Percentiles rank a stretch among this genome's conserved stretches.
phyloP scores from a whole-genome alignment of 108 stramenopile species.

The Cyclotella kingstonii region DNA sequence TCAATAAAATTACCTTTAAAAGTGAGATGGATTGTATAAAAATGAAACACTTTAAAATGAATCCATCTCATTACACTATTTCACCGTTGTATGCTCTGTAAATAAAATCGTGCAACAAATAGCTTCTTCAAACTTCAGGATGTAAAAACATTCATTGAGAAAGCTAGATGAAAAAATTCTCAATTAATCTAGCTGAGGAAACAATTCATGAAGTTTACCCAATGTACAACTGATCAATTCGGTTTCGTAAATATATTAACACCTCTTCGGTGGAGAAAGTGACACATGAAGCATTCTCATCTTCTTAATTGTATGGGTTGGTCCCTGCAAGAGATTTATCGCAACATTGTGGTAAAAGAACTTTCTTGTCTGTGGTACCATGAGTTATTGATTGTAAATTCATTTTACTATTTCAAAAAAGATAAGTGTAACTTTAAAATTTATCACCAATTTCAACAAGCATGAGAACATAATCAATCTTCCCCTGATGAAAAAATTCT shows the following conservation, averaged over 20 bases:
- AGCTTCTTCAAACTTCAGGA: constrained; percentile 20
- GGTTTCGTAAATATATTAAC: constrained; percentile 84
- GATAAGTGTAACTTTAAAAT: constrained; percentile 63
- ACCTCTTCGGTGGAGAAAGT: constrained; percentile 65
- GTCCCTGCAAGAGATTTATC: constrained; percentile 82
- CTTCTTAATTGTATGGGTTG: constrained; percentile 69
- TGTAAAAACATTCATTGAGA: constrained; percentile 24
- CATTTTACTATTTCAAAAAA: constrained; percentile 48
- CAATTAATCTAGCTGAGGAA: constrained; percentile 79
- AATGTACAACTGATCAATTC: constrained; percentile 66
- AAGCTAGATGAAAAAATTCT: constrained; percentile 45
- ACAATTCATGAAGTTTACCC: constrained; percentile 73
- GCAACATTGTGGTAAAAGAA: constrained; percentile 57
- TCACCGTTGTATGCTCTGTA: too few species aligned
- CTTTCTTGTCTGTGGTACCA: background rate
- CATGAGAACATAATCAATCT: constrained; percentile 85
- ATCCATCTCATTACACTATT: too few species aligned
- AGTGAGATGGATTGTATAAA: too few species aligned
- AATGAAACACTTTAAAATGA: too few species aligned
- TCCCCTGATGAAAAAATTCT: constrained; percentile 71
- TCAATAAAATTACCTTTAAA: too few species aligned
- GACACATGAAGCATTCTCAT: constrained; percentile 63
- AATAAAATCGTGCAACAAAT: constrained; percentile 23
- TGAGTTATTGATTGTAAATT: too few species aligned
- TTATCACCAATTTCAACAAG: constrained; percentile 66